phyloP scores from a whole-genome alignment of 2,329 filamentous ascomycete genomes.

The Sodiomyces alkalinus region DNA sequence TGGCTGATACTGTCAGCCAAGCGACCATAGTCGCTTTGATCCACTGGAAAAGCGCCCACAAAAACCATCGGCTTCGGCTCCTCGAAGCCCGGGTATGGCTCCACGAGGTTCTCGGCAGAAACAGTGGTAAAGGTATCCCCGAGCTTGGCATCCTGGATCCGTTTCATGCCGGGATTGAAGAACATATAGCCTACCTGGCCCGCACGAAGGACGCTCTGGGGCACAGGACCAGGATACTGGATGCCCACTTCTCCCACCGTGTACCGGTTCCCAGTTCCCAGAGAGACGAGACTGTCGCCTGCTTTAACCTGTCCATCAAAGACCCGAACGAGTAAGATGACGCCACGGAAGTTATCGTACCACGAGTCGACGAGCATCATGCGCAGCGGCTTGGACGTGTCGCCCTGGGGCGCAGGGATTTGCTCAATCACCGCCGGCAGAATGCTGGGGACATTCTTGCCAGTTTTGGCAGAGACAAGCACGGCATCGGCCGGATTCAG shows the following conservation, averaged over 20 bases:
- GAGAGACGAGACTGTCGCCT: slow-evolving; percentile 74
- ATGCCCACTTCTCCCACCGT: slow-evolving; percentile 93
- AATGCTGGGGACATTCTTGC: slow-evolving; percentile 69
- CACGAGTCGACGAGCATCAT: slow-evolving; percentile 91
- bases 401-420: slow-evolving; percentile 67
- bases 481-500: slow-evolving; percentile 58
- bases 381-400: slow-evolving; percentile 56
- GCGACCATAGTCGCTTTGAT: slow-evolving; percentile 73
- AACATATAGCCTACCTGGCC: slow-evolving; percentile 94
- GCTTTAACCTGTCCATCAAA: slow-evolving; percentile 77
- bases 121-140: slow-evolving; percentile 87
- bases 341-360: slow-evolving; percentile 94
- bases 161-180: slow-evolving; percentile 98
- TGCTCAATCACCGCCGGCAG: slow-evolving; percentile 74
- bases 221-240: slow-evolving; percentile 78
- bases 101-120: slow-evolving; percentile 59
- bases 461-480: slow-evolving; percentile 82
- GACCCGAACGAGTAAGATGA: slow-evolving; percentile 77
- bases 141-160: slow-evolving; percentile 85
- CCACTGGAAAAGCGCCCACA: slow-evolving; percentile 87
- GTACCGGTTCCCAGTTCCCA: slow-evolving; percentile 81
- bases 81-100: slow-evolving; percentile 81
- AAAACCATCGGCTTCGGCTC: slow-evolving; percentile 99
- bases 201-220: slow-evolving; percentile 66
- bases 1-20: slow-evolving; percentile 91